Conservation (phyloP, 2,329 filamentous ascomycete species). For the Ophiocordyceps unilateralis region DNA sequence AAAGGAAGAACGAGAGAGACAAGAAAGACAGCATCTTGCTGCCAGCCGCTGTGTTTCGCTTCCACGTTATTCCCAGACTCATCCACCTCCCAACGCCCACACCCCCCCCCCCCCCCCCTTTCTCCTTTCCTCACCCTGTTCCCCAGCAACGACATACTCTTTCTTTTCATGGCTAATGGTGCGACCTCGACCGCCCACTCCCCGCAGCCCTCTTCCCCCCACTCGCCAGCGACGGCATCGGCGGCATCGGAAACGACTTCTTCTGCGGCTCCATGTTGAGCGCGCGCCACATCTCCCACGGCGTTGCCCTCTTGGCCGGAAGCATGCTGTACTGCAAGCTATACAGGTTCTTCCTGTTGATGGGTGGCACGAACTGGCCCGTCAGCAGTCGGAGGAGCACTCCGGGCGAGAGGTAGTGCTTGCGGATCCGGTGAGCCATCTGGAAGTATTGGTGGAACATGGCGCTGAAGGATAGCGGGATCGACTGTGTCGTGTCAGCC, state of each 20-base stretch:
- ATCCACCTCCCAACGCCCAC: neutral
- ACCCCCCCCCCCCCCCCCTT: too few relatives aligned
- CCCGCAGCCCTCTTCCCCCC: constrained; percentile 12
- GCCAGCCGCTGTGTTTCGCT: neutral
- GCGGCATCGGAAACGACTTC: constrained; percentile 19
- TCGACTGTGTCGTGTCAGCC: constrained; percentile 38
- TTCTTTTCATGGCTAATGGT: too few relatives aligned
- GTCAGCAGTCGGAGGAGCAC: constrained; percentile 80
- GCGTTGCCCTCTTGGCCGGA: constrained; percentile 60
- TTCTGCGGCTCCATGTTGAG: constrained; percentile 37
- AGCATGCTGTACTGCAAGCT: constrained; percentile 97
- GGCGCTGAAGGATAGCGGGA: constrained; percentile 74
- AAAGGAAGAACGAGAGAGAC: neutral
- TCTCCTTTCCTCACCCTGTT: too few relatives aligned
- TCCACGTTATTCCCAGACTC: too few relatives aligned
- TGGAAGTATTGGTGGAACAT: constrained; percentile 98
- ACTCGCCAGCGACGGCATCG: constrained; percentile 15
- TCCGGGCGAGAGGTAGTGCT: constrained; percentile 81
- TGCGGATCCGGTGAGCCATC: constrained; percentile 77
- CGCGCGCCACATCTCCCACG: constrained; percentile 71
- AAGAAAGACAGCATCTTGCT: neutral
- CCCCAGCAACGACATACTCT: too few relatives aligned
- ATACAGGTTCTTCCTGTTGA: constrained; percentile 87
- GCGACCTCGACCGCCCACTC: constrained; percentile 11
- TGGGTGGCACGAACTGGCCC: constrained; percentile 84